These are phyloP conservation scores for Trichosporon faecale DNA, from an alignment of 1,284 basidiomycete species.

Conservation along the genomic window DNA sequence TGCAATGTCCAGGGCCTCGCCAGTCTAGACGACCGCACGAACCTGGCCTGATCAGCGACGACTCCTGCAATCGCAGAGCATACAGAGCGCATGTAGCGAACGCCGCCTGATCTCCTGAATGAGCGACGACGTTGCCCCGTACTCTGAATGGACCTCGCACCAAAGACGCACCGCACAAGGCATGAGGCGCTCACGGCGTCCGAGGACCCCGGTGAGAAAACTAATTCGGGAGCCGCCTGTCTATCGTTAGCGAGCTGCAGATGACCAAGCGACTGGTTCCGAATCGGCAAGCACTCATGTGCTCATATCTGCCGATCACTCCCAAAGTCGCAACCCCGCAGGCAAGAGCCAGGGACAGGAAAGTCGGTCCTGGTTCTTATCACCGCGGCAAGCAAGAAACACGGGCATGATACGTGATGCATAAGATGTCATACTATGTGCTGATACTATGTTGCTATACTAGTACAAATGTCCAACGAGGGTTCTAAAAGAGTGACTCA, in stretches of 20 bases:
- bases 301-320: not conserved
- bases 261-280: not conserved
- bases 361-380: too few species aligned
- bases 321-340: not conserved
- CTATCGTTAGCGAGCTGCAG: not conserved
- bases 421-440: constrained; percentile 8
- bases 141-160: not conserved
- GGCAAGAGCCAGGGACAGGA: too few species aligned
- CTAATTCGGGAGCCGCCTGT: not conserved
- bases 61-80: not conserved
- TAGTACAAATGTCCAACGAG: not conserved
- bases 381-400: too few species aligned
- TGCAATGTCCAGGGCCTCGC: not conserved
- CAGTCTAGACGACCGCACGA: not conserved
- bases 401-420: not conserved
- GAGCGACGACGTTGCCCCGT: not conserved
- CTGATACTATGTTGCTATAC: not conserved
- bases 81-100: too few species aligned
- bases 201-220: not conserved
- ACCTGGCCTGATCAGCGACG: not conserved
- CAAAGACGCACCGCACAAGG: not conserved
- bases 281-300: not conserved
- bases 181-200: not conserved
- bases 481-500: not conserved
- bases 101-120: not conserved